Evolutionary conservation across 2,329 filamentous ascomycete species (phyloP), one percentile per base, ranked within the genome.

Genomic region (Verticillium tricorpus): DNA sequence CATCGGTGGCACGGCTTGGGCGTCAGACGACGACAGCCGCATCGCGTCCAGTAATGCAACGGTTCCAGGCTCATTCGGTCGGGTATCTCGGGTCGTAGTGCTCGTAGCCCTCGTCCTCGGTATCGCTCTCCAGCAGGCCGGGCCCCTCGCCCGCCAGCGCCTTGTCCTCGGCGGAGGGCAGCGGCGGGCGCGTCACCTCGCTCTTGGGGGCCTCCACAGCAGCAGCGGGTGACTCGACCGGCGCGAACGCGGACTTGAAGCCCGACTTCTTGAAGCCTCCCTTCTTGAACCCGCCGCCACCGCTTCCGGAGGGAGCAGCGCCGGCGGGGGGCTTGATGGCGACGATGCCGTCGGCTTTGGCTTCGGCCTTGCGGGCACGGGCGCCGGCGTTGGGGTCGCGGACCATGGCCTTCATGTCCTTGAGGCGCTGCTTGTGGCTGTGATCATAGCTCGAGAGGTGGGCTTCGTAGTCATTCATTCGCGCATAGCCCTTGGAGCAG

Each of bases 361-460:
- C 87, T 71, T 92, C 88, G 37, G 87, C 85, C 69, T 86, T 87
- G n/a, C 88, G 81, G 2, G 89, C 87, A 67, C 87, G 85, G 25
- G 82, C 84, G 15, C 82, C 83, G 28, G 86, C 87, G 60, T 82
- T 83, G 1, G 90, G 87, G 67, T 92, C 89, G 67, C 89, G 87
- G 35, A 90, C 88, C 81, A 93, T 89, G 70, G 90, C 88, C 76
- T 92, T 92, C 90, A 94, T 93, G 70, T 95, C 91, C 76, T 92
- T 91, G 62, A 93, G 85, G 58, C 91, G 89, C 78, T 96, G 93
- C 74, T 93, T 93, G 77, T 99, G 95, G 69, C 91, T 91, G 77
- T 99, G 95, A 73, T 98, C 95, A 76, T 98, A 98, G 70, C 91
- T 95, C 66, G 88, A 88, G 61, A 97, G 91, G 74, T 99, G 95